Evolutionary conservation across 352 stramenopile species (phyloP).

Genomic region (Phytophthora podocarpi): DNA sequence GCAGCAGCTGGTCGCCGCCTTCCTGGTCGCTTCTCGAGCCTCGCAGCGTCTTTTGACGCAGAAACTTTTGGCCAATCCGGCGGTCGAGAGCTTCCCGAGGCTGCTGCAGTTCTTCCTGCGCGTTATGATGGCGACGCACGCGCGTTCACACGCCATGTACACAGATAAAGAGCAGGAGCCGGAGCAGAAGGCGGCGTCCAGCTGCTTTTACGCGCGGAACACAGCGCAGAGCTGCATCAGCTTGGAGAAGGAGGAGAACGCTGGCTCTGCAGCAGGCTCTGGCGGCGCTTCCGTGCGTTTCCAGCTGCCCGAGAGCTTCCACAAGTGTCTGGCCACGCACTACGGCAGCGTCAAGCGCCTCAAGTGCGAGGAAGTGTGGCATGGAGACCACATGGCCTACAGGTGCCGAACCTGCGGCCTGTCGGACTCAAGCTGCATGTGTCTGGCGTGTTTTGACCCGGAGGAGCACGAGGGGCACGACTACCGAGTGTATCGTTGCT

Average conservation of each 20-base stretch:
- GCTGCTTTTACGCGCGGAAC: constrained; percentile 40
- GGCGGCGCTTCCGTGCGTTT: constrained; percentile 26
- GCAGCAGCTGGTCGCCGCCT: constrained; percentile 41
- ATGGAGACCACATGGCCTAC: constrained; percentile 89
- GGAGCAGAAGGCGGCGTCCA: not conserved
- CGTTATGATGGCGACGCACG: constrained; percentile 61
- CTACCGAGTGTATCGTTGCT: constrained; percentile 83
- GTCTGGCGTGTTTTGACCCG: constrained; percentile 78
- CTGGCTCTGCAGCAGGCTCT: not conserved
- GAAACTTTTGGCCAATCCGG: constrained; percentile 24
- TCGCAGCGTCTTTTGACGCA: constrained; percentile 53
- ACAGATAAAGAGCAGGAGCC: not conserved
- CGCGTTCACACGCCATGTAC: constrained; percentile 23
- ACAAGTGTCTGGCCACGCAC: constrained; percentile 46
- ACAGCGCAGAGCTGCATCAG: constrained; percentile 39
- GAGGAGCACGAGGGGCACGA: constrained; percentile 82
- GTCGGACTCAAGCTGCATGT: constrained; percentile 90
- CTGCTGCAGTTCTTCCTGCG: constrained; percentile 75
- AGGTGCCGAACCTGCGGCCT: constrained; percentile 80
- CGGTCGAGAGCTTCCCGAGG: constrained; percentile 39
- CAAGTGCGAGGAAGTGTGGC: constrained; percentile 90
- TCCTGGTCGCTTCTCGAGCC: constrained; percentile 38
- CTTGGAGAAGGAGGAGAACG: constrained; percentile 42
- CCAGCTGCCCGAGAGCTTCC: constrained; percentile 44
- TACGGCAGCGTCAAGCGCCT: constrained; percentile 74